Conservation (phyloP, 2,329 filamentous ascomycete genomes). For the Hypomyces perniciosus region DNA sequence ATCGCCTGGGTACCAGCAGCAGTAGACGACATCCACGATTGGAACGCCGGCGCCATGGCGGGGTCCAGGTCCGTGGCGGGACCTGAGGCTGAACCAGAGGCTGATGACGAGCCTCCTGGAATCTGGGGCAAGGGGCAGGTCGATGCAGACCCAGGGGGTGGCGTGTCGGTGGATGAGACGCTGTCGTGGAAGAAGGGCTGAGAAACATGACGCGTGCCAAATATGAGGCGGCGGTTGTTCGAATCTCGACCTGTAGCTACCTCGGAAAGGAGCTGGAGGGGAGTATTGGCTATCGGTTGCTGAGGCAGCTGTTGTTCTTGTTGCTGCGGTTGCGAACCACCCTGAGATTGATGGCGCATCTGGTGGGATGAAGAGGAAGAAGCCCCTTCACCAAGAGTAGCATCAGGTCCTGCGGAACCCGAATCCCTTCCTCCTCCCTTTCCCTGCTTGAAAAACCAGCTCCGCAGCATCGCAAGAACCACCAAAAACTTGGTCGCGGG, state of each 20-base stretch:
- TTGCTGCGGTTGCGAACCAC: conserved; percentile 8
- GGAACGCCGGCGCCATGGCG: conserved; percentile 22
- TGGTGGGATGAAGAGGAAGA: background rate
- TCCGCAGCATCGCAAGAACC: conserved; percentile 62
- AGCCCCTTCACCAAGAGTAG: background rate
- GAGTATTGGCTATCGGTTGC: conserved; percentile 39
- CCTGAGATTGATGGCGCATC: background rate
- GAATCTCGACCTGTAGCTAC: conserved; percentile 43
- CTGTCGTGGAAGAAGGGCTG: conserved; percentile 35
- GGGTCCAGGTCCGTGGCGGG: conserved; percentile 20
- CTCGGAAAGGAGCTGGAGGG: conserved; percentile 51
- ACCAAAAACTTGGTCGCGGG: conserved; percentile 65
- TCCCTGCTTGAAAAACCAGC: conserved; percentile 57
- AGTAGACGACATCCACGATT: conserved; percentile 10
- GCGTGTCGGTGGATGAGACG: conserved; percentile 16
- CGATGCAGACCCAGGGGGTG: background rate
- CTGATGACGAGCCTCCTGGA: conserved; percentile 2
- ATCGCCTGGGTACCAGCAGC: background rate
- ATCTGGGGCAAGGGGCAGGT: conserved; percentile 1
- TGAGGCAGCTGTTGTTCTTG: conserved; percentile 16
- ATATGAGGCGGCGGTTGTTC: conserved; percentile 15
- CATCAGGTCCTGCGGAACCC: background rate
- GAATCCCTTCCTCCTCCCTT: conserved; percentile 18
- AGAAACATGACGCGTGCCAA: conserved; percentile 20
- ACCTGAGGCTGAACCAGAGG: conserved; percentile 11